Conservation (phyloP, 179 eudicot species). For the Heliamphora pulchella region DNA sequence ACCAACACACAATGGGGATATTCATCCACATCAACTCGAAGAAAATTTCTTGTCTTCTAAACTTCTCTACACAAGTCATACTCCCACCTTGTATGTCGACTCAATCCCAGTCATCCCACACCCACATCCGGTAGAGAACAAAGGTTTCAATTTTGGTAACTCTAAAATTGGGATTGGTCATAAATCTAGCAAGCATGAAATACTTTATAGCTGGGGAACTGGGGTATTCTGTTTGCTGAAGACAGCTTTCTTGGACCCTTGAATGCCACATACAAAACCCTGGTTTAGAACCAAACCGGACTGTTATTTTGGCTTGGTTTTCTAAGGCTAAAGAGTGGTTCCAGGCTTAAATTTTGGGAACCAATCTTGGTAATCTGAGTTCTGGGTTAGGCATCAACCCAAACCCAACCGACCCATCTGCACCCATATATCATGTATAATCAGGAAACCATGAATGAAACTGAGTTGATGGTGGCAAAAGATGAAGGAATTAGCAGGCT, state of each 20-base stretch:
- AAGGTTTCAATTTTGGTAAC: background rate
- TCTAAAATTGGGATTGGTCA: background rate
- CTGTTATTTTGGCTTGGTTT: background rate
- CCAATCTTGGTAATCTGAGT: background rate
- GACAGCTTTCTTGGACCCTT: background rate
- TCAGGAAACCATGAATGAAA: background rate
- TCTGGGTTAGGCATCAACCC: background rate
- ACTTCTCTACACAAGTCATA: background rate
- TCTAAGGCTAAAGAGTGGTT: conserved; percentile 1
- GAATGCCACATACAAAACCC: background rate
- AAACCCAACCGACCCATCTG: background rate
- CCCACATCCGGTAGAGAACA: background rate
- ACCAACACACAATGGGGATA: background rate
- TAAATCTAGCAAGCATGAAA: background rate
- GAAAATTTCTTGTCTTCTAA: background rate
- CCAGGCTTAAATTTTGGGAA: background rate
- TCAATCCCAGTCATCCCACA: background rate
- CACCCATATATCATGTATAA: background rate
- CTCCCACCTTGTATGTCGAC: background rate
- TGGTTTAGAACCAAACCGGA: background rate
- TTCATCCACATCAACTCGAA: background rate
- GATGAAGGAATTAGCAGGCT: background rate
- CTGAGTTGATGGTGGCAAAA: background rate
- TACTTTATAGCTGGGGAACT: background rate
- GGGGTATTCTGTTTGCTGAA: background rate